Evolutionary conservation across 2,329 filamentous ascomycete species (phyloP).

Genomic region (Pseudocercospora vitis): DNA sequence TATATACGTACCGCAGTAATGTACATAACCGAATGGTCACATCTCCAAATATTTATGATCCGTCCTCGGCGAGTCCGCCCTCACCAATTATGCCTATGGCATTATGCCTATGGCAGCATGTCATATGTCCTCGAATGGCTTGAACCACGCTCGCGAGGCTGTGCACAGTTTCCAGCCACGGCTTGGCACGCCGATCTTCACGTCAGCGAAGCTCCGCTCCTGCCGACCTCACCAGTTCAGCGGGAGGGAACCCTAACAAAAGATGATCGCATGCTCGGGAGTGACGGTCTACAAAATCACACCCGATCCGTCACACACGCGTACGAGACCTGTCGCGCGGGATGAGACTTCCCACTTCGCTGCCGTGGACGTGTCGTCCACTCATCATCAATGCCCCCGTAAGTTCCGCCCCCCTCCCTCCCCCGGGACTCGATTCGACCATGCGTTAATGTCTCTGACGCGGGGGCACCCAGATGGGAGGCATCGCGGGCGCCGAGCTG

Average conservation of each 20-base stretch:
- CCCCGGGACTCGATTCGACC: no score
- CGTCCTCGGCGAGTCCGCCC: no score
- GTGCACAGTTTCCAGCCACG: background rate
- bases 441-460: background rate
- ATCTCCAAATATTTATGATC: no score
- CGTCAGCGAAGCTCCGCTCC: background rate
- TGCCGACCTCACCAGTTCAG: background rate
- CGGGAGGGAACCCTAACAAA: background rate
- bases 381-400: conserved; percentile 28
- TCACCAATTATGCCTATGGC: no score
- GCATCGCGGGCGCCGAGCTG: conserved; percentile 56
- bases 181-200: conserved; percentile 3
- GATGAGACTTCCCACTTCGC: conserved; percentile 9
- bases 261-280: no score
- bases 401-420: no score
- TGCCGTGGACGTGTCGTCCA: conserved; percentile 23
- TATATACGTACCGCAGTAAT: background rate
- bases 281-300: no score
- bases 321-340: background rate
- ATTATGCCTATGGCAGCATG: no score
- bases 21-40: no score
- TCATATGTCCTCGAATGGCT: no score
- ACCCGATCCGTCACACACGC: no score
- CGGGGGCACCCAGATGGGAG: conserved; percentile 33
- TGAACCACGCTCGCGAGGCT: no score